Evolutionary conservation across 331 rosid species (phyloP), one percentile per base, ranked within the genome.

Genomic region (Telfairia occidentalis): DNA sequence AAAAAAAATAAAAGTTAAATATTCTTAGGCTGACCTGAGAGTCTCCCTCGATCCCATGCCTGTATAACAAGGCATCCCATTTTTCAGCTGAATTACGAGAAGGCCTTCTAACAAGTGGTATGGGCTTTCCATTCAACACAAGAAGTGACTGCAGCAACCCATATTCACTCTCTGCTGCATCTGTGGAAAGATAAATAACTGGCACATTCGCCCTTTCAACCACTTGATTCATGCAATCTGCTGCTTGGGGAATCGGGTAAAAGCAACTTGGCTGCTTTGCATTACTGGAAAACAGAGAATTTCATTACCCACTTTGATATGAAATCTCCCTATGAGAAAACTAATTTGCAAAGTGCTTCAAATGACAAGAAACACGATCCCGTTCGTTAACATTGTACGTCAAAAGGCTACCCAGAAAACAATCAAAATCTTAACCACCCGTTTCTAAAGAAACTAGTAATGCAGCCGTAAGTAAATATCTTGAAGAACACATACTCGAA

Each of bases 161-260:
- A 57, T 90, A 88, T 89, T 94, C 98, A 79, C 93, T 94, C 77
- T 87, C 96, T 72, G 96, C 97, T 46, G 97, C 92, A 84, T 94
- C 98, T 10, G 98, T 94, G 9, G 97, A 94, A 73, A 94, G 98
- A 86, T 91, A 94, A 37, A 91, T 66, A 71, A 91, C 82, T 30
- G 96, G 93, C 0, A 88, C 83, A 76, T 85, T 83, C 0, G 90
- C 90, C 79, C 86, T 86, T 76, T 91, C 96, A 79, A 89, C 81
- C 57, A 88, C 78, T 81, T 84, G 82, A 74, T 54, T 55, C 55
- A 91, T 80, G 96, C 98, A 94, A 46, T 90, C 89, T n/a, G 98
- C 98, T 35, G 98, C 96, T 86, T 94, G 97, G 74, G 98, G 98
- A 82, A 94, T 88, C 82, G 98, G 97, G 85, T 83, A 94, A 85